phyloP scores from a whole-genome alignment of 1,139 yeast genomes.

The Yamadazyma diddensiae region DNA sequence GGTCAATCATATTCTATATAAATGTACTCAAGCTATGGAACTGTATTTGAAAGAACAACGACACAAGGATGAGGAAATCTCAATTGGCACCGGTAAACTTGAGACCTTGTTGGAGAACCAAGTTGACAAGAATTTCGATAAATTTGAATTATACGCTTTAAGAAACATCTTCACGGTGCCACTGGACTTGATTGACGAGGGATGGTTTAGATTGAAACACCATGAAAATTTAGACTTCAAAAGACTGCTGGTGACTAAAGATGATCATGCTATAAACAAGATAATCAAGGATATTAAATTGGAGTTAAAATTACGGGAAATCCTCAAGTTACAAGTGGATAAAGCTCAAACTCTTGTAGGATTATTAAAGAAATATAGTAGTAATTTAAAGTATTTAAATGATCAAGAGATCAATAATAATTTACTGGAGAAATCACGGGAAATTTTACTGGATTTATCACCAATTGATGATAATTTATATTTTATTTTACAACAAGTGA shows the following conservation, averaged over 20 bases:
- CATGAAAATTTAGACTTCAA: constrained; percentile 54
- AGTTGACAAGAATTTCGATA: constrained; percentile 84
- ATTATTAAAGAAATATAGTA: constrained; percentile 29
- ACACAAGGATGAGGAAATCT: constrained; percentile 49
- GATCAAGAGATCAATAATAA: constrained; percentile 15
- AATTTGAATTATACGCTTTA: constrained; percentile 77
- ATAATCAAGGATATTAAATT: constrained; percentile 41
- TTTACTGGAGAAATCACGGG: constrained; percentile 25
- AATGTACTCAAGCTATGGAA: constrained; percentile 80
- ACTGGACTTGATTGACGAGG: constrained; percentile 58
- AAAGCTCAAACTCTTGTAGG: constrained; percentile 36
- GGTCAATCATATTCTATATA: constrained; percentile 80
- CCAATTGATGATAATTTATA: constrained; percentile 55
- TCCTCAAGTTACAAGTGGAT: constrained; percentile 37
- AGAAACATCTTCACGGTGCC: constrained; percentile 78
- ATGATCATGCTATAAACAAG: constrained; percentile 33
- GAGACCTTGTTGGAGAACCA: constrained; percentile 75
- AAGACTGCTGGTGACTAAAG: constrained; percentile 10
- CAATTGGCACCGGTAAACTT: constrained; percentile 72
- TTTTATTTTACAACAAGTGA: constrained; percentile 42
- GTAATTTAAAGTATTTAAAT: constrained; percentile 28
- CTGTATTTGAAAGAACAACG: constrained; percentile 51
- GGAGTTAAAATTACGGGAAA: constrained; percentile 44
- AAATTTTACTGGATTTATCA: constrained; percentile 35
- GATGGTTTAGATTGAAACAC: constrained; percentile 67